Conservation (phyloP, 106 monocot genomes). For the Gastrodia elata region DNA sequence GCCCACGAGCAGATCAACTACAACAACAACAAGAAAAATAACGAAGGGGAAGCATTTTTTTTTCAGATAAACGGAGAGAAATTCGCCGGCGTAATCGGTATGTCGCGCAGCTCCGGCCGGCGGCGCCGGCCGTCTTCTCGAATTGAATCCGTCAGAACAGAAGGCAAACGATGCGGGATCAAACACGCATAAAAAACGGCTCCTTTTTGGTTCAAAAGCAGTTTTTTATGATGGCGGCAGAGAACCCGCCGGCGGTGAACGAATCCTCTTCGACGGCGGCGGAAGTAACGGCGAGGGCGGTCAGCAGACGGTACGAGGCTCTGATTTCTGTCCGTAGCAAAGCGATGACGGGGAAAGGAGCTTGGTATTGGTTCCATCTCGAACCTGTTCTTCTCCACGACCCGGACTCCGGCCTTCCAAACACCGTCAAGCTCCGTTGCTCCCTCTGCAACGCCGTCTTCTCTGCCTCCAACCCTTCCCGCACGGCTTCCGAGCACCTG, state of each 20-base stretch:
- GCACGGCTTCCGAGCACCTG: conserved; percentile 59
- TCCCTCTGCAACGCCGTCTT: conserved; percentile 50
- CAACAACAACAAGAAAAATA: neutral
- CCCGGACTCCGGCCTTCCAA: conserved; percentile 33
- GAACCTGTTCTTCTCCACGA: conserved; percentile 33
- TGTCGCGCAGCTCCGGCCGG: neutral
- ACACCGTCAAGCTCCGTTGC: conserved; percentile 61
- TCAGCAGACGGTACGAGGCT: conserved; percentile 37
- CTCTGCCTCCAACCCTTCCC: conserved; percentile 68
- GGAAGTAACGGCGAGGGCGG: conserved; percentile 28
- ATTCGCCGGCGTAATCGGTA: neutral
- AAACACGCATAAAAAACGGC: neutral
- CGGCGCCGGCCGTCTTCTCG: neutral
- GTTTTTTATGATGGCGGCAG: neutral
- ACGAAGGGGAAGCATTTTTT: neutral
- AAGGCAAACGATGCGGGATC: neutral
- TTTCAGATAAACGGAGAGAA: neutral
- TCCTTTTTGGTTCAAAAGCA: neutral
- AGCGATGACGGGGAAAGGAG: conserved; percentile 62
- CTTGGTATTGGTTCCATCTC: conserved; percentile 64
- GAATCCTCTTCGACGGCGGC: conserved; percentile 20
- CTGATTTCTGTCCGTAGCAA: conserved; percentile 31
- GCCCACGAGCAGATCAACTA: conserved; percentile 3
- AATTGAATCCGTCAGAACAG: neutral
- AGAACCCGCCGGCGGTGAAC: neutral